These are phyloP conservation scores for Dryas alaskensis DNA, from an alignment of 306 rosid species.

Conservation along the genomic window DNA sequence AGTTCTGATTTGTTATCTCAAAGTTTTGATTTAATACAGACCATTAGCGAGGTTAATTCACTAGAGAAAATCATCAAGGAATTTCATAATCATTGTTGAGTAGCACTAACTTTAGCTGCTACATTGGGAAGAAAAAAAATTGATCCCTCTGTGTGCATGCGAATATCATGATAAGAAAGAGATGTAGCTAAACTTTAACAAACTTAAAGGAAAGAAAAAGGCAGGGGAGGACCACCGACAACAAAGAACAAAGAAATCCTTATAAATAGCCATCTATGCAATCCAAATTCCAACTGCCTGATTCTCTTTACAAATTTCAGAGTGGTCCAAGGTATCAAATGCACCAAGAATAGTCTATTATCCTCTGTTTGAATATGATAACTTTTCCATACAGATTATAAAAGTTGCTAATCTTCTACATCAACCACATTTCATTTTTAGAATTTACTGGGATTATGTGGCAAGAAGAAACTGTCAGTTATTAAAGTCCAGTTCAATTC, in stretches of 20 bases:
- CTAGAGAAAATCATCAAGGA: no score
- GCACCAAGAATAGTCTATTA: not conserved
- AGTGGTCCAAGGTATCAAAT: constrained; percentile 18
- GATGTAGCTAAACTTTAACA: constrained; percentile 36
- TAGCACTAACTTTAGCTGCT: no score
- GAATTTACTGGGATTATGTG: not conserved
- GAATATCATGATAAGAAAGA: constrained; percentile 34
- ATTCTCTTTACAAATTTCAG: constrained; percentile 13
- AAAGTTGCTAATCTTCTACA: no score
- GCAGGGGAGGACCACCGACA: constrained; percentile 33
- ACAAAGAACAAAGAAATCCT: constrained; percentile 16
- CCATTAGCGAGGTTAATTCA: no score
- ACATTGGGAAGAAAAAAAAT: no score
- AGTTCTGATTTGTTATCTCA: not conserved
- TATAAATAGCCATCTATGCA: constrained; percentile 4
- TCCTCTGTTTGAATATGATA: not conserved
- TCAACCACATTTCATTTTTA: not conserved
- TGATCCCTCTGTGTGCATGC: not conserved
- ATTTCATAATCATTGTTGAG: no score
- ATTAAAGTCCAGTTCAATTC: not conserved
- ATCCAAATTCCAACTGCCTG: constrained; percentile 8
- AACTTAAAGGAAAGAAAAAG: constrained; percentile 30
- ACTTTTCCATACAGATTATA: not conserved
- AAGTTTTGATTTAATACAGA: no score
- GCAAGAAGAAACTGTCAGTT: not conserved